These are phyloP conservation scores for bread wheat (Triticum aestivum) DNA, from an alignment of 176 grass and related monocot species.

Conservation along the genomic window DNA sequence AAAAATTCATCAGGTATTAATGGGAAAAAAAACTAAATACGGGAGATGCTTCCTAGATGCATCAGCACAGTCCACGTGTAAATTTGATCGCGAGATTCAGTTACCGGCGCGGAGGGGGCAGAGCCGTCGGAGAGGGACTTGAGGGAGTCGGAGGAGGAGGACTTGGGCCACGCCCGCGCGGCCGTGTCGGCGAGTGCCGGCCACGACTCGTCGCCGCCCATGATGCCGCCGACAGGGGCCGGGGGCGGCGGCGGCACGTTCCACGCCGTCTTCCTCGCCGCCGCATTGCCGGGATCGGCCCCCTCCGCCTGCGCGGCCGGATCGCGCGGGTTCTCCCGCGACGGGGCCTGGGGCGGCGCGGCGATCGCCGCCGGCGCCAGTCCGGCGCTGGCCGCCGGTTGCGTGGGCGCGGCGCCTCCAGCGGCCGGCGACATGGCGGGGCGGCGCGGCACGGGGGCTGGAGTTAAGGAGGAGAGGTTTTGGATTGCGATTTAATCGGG, in stretches of 20 bases:
- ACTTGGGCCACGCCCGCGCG: constrained; percentile 31
- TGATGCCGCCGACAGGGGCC: constrained; percentile 22
- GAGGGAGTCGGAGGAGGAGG: constrained; percentile 55
- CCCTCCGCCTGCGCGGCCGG: background rate
- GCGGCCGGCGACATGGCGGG: constrained; percentile 42
- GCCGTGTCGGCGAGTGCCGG: constrained; percentile 44
- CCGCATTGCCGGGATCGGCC: constrained; percentile 49
- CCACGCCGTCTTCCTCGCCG: constrained; percentile 58
- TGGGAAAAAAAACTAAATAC: background rate
- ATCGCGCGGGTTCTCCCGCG: constrained; percentile 13
- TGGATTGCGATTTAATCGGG: background rate
- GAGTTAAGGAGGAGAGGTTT: background rate
- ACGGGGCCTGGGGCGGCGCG: background rate
- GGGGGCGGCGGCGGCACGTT: constrained; percentile 35
- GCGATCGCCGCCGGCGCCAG: constrained; percentile 7
- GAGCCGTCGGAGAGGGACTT: constrained; percentile 54
- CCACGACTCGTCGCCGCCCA: constrained; percentile 51
- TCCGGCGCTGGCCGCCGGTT: background rate
- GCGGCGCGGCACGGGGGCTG: background rate
- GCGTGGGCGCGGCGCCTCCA: constrained; percentile 27
- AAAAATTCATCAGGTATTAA: background rate
- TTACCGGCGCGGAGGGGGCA: constrained; percentile 49
- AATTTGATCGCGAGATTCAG: constrained; percentile 36
- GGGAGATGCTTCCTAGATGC: background rate
- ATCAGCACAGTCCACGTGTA: background rate